Conservation (phyloP, 2,329 filamentous ascomycete species). For the Scedosporium boydii region DNA sequence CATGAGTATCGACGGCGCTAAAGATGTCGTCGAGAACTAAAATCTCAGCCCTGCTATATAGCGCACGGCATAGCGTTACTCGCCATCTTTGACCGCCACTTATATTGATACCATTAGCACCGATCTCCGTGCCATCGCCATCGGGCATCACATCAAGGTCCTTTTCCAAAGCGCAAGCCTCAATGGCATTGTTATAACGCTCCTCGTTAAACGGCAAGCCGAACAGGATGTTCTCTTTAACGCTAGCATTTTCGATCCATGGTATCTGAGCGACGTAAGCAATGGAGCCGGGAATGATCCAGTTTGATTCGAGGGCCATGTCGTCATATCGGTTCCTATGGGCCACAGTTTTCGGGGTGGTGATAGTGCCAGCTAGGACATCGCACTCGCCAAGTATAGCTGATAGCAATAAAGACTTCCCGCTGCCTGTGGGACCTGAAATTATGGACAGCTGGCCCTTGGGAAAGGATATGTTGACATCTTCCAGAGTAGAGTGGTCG, state of each 20-base stretch:
- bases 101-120: slow-evolving; percentile 10
- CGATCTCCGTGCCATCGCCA: slow-evolving; percentile 63
- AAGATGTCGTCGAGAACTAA: slow-evolving; percentile 71
- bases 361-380: neutral
- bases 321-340: slow-evolving; percentile 43
- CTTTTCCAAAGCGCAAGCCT: slow-evolving; percentile 63
- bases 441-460: neutral
- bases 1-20: slow-evolving; percentile 72
- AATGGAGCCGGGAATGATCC: slow-evolving; percentile 60
- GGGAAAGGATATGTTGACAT: neutral
- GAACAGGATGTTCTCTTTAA: slow-evolving; percentile 71
- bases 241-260: slow-evolving; percentile 76
- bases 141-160: slow-evolving; percentile 59
- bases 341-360: neutral
- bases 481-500: neutral
- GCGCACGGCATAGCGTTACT: slow-evolving; percentile 13
- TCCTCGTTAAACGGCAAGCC: slow-evolving; percentile 58
- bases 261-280: slow-evolving; percentile 73
- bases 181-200: slow-evolving; percentile 60
- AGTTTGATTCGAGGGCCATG: slow-evolving; percentile 35
- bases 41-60: slow-evolving; percentile 12
- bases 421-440: neutral
- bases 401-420: neutral
- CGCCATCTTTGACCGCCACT: slow-evolving; percentile 12
- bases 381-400: neutral